Percentiles rank a stretch among this genome's conserved stretches.
Evolutionary conservation across 345 rosid species (phyloP).

Genomic region (Euphorbia peplus): DNA sequence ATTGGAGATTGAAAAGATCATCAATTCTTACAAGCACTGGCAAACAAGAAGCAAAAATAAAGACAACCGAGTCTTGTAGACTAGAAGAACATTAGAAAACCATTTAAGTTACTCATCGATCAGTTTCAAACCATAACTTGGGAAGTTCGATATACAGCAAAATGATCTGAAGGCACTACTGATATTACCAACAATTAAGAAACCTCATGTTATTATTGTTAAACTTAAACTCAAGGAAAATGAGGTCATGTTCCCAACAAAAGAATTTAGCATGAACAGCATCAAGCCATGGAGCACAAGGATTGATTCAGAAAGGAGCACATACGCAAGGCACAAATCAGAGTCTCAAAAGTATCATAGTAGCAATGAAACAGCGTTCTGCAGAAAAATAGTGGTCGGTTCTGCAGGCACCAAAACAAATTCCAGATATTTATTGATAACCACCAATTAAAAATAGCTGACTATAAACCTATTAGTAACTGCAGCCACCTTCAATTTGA

Average conservation of each 20-base stretch:
- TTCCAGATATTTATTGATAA: not conserved
- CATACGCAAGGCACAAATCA: not conserved
- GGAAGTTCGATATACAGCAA: not conserved
- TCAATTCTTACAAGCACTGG: not conserved
- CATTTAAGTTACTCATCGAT: not conserved
- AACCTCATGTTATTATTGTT: not conserved
- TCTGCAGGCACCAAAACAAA: not conserved
- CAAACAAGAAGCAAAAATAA: not conserved
- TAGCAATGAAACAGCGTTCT: not conserved
- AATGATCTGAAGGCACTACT: not conserved
- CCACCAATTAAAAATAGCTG: not conserved
- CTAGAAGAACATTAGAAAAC: not conserved
- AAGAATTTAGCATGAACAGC: not conserved
- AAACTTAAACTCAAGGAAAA: not conserved
- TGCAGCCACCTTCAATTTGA: not conserved
- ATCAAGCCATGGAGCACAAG: not conserved
- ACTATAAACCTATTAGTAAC: not conserved
- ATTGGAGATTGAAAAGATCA: not conserved
- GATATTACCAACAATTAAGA: not conserved
- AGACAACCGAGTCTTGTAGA: not conserved
- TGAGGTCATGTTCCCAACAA: not conserved
- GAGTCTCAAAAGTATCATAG: not conserved
- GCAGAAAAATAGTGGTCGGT: not conserved
- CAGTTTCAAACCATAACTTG: not conserved
- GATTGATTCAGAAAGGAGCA: not conserved